Base-by-base conservation (phyloP, 2,329 filamentous ascomycete genomes). In the Lachnum nothofagi region DNA sequence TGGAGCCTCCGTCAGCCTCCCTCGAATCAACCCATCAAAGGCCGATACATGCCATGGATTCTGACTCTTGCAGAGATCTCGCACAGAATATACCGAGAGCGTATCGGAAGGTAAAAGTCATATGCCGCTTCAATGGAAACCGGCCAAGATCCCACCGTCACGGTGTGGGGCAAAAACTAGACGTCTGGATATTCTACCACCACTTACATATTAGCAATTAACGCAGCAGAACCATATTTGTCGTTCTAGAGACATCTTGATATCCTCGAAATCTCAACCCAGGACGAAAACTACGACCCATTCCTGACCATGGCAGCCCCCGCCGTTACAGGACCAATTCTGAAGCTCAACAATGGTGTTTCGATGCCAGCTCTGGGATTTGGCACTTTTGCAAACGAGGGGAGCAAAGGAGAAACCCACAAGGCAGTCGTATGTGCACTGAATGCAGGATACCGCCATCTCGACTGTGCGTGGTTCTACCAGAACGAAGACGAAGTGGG, bases 401-500 rank as follows among this genome's bases (percentile, higher is more conserved):
- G 62, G 34, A 52, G 45, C 33, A 68, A 63, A 48, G 65, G 71
- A 40, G 71, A 77, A 52, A 75, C 76, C 20, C 71, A 76, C 54
- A 62, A 67, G 38, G 67, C 67, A 4, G 70, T 76, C 12, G 76
- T 83, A 53, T 73, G 68, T 48, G 85, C 86, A 17, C 82, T 89
- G 57, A 75, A 78, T 45, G 68, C 80, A 6, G 86, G 84, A 22
- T 90, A 85, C 65, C 70, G 70, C 58, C 75, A 81, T 55, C 77
- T 91, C 60, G 86, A 90, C 69, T 79, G 81, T 57, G 83, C 86
- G 1, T 88, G 84, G 74, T 86, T 83, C 71, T 89, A 89, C 70
- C 81, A 76, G 59, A 90, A 94, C 67, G 89, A 95, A 69, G 78
- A 83, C 35, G 87, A 91, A 67, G 88, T 94, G 12, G 89, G 89